Evolutionary conservation across 768 basidiomycete species (phyloP).

Genomic region (Hygrocybe punicea): DNA sequence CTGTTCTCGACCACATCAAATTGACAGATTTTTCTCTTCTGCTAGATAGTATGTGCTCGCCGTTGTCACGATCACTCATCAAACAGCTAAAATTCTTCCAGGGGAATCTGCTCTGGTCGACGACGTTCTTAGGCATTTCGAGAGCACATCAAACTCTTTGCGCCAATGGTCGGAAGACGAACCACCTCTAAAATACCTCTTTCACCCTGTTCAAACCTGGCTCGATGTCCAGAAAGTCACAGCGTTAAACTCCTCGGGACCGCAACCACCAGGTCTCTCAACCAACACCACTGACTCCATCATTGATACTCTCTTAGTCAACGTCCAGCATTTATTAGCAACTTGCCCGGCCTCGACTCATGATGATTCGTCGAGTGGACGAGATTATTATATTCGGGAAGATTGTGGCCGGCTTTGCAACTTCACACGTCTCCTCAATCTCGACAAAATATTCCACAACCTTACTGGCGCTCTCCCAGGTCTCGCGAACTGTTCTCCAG

Average conservation of each 20-base stretch:
- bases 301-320: slow-evolving; percentile 62
- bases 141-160: slow-evolving; percentile 16
- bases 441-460: slow-evolving; percentile 41
- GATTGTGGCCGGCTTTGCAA: slow-evolving; percentile 44
- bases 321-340: slow-evolving; percentile 57
- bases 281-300: slow-evolving; percentile 36
- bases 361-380: slow-evolving; percentile 18
- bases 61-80: neutral
- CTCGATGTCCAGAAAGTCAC: slow-evolving; percentile 5
- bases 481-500: slow-evolving; percentile 36
- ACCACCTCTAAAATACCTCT: slow-evolving; percentile 31
- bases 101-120: slow-evolving; percentile 36
- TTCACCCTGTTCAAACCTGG: slow-evolving; percentile 35
- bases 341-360: slow-evolving; percentile 34
- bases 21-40: slow-evolving; percentile 33
- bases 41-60: slow-evolving; percentile 33
- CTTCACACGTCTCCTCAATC: slow-evolving; percentile 48
- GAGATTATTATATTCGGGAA: slow-evolving; percentile 52
- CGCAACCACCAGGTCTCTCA: neutral
- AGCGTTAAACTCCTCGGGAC: neutral
- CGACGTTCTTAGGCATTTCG: slow-evolving; percentile 27
- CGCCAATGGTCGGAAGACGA: slow-evolving; percentile 26
- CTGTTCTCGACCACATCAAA: slow-evolving; percentile 18
- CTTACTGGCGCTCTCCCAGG: slow-evolving; percentile 39
- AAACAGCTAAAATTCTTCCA: slow-evolving; percentile 14